Evolutionary conservation across 169 alveolate genomes (phyloP).

Genomic region (Babesia ovata): DNA sequence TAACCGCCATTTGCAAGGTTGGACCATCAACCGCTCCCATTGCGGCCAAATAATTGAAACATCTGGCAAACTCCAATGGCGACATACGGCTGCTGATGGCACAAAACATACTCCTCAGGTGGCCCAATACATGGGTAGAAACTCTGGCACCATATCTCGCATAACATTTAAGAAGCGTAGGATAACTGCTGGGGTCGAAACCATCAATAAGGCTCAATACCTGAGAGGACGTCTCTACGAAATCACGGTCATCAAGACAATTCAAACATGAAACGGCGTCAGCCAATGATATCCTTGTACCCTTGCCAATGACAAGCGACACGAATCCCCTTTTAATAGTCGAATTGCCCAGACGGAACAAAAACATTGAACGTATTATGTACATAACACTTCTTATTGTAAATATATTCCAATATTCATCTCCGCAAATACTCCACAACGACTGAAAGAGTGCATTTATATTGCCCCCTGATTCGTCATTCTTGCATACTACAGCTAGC

Average conservation of each 20-base stretch:
- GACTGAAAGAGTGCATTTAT: background rate
- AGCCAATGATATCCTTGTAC: background rate
- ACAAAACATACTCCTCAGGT: background rate
- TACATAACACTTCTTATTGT: background rate
- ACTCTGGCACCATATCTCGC: background rate
- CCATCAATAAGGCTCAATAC: background rate
- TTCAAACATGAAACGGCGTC: background rate
- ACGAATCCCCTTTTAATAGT: background rate
- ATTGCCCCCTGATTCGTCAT: background rate
- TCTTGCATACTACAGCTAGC: background rate
- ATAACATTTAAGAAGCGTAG: slow-evolving; percentile 2
- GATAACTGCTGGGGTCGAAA: background rate
- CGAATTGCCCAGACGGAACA: background rate
- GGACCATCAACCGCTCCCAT: background rate
- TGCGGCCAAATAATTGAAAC: background rate
- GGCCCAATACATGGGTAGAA: background rate
- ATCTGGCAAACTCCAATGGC: background rate
- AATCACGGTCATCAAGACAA: background rate
- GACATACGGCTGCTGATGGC: background rate
- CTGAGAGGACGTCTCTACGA: background rate
- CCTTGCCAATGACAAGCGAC: background rate
- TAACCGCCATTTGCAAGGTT: background rate
- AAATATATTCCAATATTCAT: background rate
- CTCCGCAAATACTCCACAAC: background rate
- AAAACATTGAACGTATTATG: background rate